Base-by-base conservation (phyloP, 345 rosid species). In the Syzygium grande region DNA sequence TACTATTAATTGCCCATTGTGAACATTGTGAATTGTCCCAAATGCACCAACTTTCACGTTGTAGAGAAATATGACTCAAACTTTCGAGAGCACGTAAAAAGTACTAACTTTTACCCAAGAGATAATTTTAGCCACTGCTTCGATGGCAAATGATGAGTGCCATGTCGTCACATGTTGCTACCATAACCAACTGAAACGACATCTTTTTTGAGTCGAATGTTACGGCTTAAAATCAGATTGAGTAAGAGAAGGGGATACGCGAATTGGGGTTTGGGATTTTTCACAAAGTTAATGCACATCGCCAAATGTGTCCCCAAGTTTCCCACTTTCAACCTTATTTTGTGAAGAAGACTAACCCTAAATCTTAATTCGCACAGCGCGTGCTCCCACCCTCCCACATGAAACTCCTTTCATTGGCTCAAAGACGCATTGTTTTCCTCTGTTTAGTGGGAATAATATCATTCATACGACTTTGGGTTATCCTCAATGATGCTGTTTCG, bases 141-240 rank as follows among this genome's bases (percentile, higher is more conserved):
- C 13, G 38, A 61, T n/a, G 30, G 16, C 65, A 5, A 27, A 27
- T 0, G 16, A 27, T 0, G 19, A 61, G 73, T 27, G 73, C 19
- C 34, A 61, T n/a, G 19, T 61, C 34, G n/a, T n/a, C 34, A n/a
- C n/a, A 54, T 54, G 7, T 54, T 19, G 25, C 58, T 54, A 19
- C 23, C 10, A 54, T 54, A 19, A 54, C 19, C 25, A 19, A 54
- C 21, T 4, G 25, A 21, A 54, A 7, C 23, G 19, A 17, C 9
- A 19, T 53, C 55, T 53, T 53, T 17, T 6, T 1, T 53, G 6
- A 19, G 25, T 6, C 58, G 23, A 54, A 54, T 54, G 10, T 6
- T 54, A 8, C 21, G 23, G 3, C 58, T 21, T 21, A 54, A 54
- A 54, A 54, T 54, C 19, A 54, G 11, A 54, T 54, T 7, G 58